Conservation (phyloP, 2,329 filamentous ascomycete genomes). For the Macroventuria anomochaeta region DNA sequence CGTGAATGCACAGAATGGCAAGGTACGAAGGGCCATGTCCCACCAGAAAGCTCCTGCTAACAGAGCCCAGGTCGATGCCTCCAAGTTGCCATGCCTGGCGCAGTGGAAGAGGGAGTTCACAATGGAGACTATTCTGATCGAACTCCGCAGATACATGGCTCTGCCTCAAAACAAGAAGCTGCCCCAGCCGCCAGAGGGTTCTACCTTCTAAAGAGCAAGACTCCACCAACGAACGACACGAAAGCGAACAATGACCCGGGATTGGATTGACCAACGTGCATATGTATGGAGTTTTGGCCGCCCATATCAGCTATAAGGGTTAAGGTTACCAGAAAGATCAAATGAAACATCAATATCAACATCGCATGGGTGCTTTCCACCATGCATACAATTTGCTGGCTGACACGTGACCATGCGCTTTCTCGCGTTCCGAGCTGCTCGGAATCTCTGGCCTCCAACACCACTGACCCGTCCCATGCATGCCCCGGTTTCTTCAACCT, state of each 20-base stretch:
- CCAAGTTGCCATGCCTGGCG: constrained; percentile 81
- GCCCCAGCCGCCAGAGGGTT: constrained; percentile 88
- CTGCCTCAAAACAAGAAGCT: constrained; percentile 91
- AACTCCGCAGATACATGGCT: constrained; percentile 93
- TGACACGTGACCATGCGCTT: constrained; percentile 30
- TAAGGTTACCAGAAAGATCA: constrained; percentile 13
- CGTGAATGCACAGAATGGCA: constrained; percentile 80
- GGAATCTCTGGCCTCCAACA: constrained; percentile 16
- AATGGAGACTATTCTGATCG: constrained; percentile 92
- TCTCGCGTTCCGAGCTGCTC: constrained; percentile 11
- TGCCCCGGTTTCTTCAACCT: constrained; percentile 55
- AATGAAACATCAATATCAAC: constrained; percentile 19
- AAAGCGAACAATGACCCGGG: constrained; percentile 9
- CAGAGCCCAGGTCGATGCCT: constrained; percentile 73
- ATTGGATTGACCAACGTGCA: constrained; percentile 32
- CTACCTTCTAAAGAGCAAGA: constrained; percentile 57
- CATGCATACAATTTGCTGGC: not conserved
- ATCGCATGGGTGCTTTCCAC: not conserved
- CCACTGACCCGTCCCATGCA: constrained; percentile 44
- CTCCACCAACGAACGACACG: constrained; percentile 9
- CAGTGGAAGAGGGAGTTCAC: constrained; percentile 94
- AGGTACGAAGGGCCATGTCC: constrained; percentile 54
- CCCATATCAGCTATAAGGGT: constrained; percentile 16
- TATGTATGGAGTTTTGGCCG: constrained; percentile 40
- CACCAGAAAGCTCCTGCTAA: constrained; percentile 1